Conservation (phyloP, 768 basidiomycete genomes). For the Paxillus involutus region DNA sequence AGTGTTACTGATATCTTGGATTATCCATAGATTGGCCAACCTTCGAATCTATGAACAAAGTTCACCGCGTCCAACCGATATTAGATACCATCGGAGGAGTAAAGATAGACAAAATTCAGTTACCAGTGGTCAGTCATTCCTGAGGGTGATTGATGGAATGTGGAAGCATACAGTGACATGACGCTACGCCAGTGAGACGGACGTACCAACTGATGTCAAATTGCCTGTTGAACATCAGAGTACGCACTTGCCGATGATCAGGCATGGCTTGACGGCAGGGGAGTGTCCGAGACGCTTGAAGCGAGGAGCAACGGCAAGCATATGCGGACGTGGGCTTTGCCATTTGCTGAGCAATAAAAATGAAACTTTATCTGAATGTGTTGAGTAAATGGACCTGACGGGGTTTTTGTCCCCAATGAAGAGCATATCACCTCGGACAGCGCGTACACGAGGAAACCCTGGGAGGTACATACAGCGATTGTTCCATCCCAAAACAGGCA, state of each 20-base stretch:
- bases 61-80: background rate
- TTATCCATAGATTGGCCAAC: background rate
- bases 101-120: too few species aligned
- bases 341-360: background rate
- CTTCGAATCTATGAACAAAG: background rate
- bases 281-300: background rate
- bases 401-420: too few species aligned
- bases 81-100: background rate
- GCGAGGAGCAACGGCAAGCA: background rate
- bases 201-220: background rate
- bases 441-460: too few species aligned
- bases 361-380: background rate
- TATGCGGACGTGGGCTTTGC: background rate
- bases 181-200: background rate
- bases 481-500: too few species aligned
- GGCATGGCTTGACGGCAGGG: background rate
- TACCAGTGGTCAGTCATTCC: background rate
- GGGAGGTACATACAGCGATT: too few species aligned
- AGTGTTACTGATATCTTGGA: background rate
- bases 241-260: background rate
- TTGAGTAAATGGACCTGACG: background rate
- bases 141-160: background rate
- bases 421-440: too few species aligned
- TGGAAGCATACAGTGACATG: background rate
- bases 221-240: background rate